A percentile compares a stretch with the other conserved stretches of the same genome.
phyloP scores from a whole-genome alignment of 352 stramenopile genomes.

The Stramenopiles sp. region DNA sequence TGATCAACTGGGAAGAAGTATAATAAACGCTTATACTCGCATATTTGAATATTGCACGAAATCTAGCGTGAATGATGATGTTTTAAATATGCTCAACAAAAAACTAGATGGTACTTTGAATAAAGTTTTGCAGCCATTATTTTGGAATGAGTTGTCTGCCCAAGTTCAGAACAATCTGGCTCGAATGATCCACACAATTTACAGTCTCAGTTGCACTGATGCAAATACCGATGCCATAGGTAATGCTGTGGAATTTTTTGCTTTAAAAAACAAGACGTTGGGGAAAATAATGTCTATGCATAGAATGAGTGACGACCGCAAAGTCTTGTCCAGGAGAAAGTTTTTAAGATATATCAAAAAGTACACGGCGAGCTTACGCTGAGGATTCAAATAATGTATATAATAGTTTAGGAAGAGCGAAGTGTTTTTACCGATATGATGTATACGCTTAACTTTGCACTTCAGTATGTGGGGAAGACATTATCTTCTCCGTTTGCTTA shows the following conservation, averaged over 20 bases:
- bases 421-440: too few species aligned
- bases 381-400: too few species aligned
- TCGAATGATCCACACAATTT: not conserved
- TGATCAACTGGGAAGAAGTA: not conserved
- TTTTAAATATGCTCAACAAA: not conserved
- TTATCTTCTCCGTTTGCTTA: too few species aligned
- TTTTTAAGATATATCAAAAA: too few species aligned
- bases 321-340: too few species aligned
- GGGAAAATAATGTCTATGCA: too few species aligned
- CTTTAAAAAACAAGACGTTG: not conserved
- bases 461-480: too few species aligned
- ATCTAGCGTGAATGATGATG: not conserved
- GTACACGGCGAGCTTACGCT: too few species aligned
- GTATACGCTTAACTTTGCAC: too few species aligned
- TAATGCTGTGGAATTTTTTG: not conserved
- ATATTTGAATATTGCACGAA: not conserved
- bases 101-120: not conserved
- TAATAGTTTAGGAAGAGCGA: too few species aligned
- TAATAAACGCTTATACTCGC: not conserved
- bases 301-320: too few species aligned
- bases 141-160: not conserved
- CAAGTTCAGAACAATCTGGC: not conserved
- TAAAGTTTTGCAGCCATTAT: not conserved
- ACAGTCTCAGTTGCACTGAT: not conserved
- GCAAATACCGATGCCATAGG: too few species aligned